A percentile compares a stretch with the other conserved stretches of the same genome.
phyloP scores from a whole-genome alignment of 805 yeast genomes.

The Candida incommunis region DNA sequence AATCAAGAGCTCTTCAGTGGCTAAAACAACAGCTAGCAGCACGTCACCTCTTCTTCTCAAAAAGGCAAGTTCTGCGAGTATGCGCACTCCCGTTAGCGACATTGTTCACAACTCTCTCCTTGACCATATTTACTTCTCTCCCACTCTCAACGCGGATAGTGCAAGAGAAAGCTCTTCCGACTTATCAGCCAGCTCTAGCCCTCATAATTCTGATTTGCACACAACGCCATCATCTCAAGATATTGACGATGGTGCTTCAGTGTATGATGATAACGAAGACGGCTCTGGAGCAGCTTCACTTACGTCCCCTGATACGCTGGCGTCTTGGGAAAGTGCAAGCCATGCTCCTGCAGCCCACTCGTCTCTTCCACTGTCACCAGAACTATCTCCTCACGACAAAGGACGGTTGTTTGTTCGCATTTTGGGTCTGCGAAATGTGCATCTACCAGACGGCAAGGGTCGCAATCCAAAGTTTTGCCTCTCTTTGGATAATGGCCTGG shows the following conservation, averaged over 20 bases:
- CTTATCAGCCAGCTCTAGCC: neutral
- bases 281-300: neutral
- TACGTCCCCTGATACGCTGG: neutral
- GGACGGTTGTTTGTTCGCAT: conserved; percentile 16
- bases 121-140: neutral
- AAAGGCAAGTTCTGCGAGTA: neutral
- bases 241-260: neutral
- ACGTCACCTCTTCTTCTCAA: neutral
- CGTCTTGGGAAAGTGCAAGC: neutral
- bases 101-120: neutral
- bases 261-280: neutral
- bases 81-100: neutral
- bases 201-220: neutral
- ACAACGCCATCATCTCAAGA: neutral
- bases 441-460: conserved; percentile 12
- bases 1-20: neutral
- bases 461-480: conserved; percentile 15
- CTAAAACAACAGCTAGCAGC: neutral
- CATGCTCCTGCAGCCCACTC: neutral
- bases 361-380: neutral
- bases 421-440: conserved; percentile 11
- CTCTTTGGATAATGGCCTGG: conserved; percentile 16
- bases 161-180: neutral
- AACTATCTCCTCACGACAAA: conserved; percentile 8
- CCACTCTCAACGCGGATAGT: neutral